Percentiles rank a stretch among this genome's conserved stretches.
These are phyloP conservation scores for Fusarium chlamydosporum DNA, from an alignment of 2,329 filamentous ascomycete genomes.

Conservation along the genomic window DNA sequence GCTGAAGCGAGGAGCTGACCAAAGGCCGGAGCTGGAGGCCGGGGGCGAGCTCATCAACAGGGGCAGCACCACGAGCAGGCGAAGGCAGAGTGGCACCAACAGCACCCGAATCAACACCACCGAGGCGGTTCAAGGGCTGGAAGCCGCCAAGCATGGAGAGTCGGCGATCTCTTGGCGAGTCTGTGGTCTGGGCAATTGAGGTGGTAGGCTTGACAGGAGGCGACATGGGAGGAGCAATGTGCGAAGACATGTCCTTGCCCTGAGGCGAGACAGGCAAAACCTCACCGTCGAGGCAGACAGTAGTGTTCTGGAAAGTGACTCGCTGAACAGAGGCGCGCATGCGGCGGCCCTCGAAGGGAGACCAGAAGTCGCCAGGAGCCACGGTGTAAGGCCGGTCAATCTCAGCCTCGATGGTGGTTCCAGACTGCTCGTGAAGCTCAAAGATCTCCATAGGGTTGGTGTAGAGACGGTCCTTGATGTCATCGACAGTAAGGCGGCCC, in stretches of 20 bases:
- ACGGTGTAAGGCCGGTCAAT: slow-evolving; percentile 78
- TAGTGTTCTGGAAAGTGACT: slow-evolving; percentile 81
- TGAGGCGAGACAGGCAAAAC: slow-evolving; percentile 66
- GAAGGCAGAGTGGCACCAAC: slow-evolving; percentile 39
- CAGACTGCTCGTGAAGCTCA: slow-evolving; percentile 84
- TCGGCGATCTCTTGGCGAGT: slow-evolving; percentile 56
- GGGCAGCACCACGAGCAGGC: slow-evolving; percentile 44
- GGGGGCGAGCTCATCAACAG: slow-evolving; percentile 63
- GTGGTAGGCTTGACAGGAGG: slow-evolving; percentile 70
- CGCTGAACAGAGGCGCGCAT: slow-evolving; percentile 80
- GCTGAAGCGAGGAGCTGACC: slow-evolving; percentile 73
- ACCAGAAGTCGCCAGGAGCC: slow-evolving; percentile 67
- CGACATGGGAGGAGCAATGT: slow-evolving; percentile 69
- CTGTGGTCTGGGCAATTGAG: slow-evolving; percentile 55
- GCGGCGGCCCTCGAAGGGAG: slow-evolving; percentile 77
- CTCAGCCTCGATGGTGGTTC: slow-evolving; percentile 80
- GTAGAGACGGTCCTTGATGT: slow-evolving; percentile 78
- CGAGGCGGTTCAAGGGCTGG: slow-evolving; percentile 53
- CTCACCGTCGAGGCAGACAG: slow-evolving; percentile 80
- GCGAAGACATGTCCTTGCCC: slow-evolving; percentile 83
- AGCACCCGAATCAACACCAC: slow-evolving; percentile 47
- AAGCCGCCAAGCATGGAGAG: slow-evolving; percentile 52
- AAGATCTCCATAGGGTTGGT: slow-evolving; percentile 86
- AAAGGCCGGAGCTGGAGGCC: slow-evolving; percentile 65
- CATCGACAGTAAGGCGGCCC: slow-evolving; percentile 79